Conservation (phyloP, 2,329 filamentous ascomycete species). For the Epichloe elymi region DNA sequence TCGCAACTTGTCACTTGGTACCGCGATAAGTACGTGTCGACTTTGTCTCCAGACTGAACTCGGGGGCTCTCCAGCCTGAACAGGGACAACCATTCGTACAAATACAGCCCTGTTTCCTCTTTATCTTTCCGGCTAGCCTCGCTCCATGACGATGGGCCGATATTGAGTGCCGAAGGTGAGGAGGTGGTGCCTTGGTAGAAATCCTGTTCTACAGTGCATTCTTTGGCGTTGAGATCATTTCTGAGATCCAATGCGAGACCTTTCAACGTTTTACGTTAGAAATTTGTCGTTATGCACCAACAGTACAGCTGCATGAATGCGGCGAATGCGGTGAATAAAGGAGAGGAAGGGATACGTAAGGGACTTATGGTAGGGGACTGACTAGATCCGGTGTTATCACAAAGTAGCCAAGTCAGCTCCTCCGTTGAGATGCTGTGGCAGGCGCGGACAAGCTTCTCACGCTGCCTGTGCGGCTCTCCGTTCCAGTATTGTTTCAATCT, state of each 20-base stretch:
- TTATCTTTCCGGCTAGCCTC: constrained; percentile 33
- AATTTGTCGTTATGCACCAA: not conserved
- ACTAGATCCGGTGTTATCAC: constrained; percentile 35
- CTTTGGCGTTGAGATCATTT: not conserved
- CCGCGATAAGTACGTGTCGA: constrained; percentile 57
- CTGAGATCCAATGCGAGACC: not conserved
- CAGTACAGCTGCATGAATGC: not conserved
- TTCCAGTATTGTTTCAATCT: constrained; percentile 50
- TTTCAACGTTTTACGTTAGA: not conserved
- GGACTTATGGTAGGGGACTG: constrained; percentile 1
- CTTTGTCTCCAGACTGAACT: constrained; percentile 38
- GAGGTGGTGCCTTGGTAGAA: constrained; percentile 9
- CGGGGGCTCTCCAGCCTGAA: constrained; percentile 52
- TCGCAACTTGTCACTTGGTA: constrained; percentile 33
- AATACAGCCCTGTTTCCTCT: constrained; percentile 47
- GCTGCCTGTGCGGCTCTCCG: not conserved
- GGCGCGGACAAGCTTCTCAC: constrained; percentile 46
- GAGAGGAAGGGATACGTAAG: not conserved
- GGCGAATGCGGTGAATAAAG: not conserved
- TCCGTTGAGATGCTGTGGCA: constrained; percentile 62
- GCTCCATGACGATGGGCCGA: constrained; percentile 17
- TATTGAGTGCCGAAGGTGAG: constrained; percentile 13
- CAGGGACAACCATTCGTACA: constrained; percentile 68
- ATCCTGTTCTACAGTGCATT: constrained; percentile 22
- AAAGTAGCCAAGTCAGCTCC: constrained; percentile 66